Evolutionary conservation across 1,284 basidiomycete species (phyloP), one percentile per base, ranked within the genome.

Genomic region (Ceratobasidium sp.): DNA sequence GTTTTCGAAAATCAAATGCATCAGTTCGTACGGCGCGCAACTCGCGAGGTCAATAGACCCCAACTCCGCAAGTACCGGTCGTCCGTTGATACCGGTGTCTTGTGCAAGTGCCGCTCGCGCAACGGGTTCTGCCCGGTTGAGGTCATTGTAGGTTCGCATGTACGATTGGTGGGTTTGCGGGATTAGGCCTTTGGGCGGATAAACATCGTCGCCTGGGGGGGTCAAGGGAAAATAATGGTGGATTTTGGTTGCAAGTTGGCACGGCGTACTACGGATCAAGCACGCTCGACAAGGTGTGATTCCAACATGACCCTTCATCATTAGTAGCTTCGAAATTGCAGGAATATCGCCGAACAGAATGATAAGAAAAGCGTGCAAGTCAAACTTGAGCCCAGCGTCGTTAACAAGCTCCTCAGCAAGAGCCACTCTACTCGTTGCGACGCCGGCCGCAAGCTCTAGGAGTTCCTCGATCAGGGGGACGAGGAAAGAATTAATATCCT

Each of bases 1-100:
- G 53, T 81, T 81, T 55, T 81, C 79, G 39, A 71, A 79, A 18
- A 80, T 13, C 4, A 80, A 61, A 46, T 81, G 80, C 80, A 81
- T 81, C 20, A 77, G 77, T 46, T 81, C 80, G 51, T 77, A 70
- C 9, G 80, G 80, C 49, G 78, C 78, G 15, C 77, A 80, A 26
- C 20, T 42, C 20, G 61, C 40, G 18, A 77, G 58, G 18, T 51
- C n/a, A 23, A 80, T 42, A 18, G 78, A 79, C 40, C 20, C 23
- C 20, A 80, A 44, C 9, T 53, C 15, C n/a, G 58, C 33, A 13
- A 80, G 63, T 9, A 77, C 49, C n/a, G 71, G 67, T 10, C 28
- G 23, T 10, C 56, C 56, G 42, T 80, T 79, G n/a, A 80, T 69
- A 28, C 79, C 79, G 39, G 44, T 77, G 15, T 77, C n/a, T 20